Base-by-base conservation (phyloP, 2,329 filamentous ascomycete species). In the Alternaria sp. region DNA sequence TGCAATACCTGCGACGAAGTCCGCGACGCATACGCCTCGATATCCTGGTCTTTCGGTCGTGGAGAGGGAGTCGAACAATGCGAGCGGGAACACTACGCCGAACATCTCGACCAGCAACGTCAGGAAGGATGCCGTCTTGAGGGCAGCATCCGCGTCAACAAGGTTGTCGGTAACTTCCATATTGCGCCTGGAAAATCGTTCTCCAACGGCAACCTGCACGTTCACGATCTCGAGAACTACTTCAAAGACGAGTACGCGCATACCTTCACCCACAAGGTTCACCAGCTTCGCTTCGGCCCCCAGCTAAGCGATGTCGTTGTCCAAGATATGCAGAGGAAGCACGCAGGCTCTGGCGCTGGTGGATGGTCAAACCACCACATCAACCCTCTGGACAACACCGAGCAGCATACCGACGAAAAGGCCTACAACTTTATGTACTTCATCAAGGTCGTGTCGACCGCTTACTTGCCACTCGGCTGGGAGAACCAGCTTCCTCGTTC, bases 351-450 rank as follows among this genome's bases (percentile, higher is more conserved):
- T 50, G 85, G 86, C 59, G 84, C 77, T 82, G 76, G 86, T 84
- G 64, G 77, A 6, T 97, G 93, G 93, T 93, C 92, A 11, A 94
- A 93, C 81, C 92, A 97, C 82, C 94, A 98, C 80, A 82, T 93
- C 71, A 97, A 98, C 81, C 96, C 96, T 5, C 88, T 99, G 5
- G 96, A 99, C 76, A 86, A 87, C 57, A 92, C 91, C 4, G 84
- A 87, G 67, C 94, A 98, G 84, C 82, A 86, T 56, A 96, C 93
- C 3, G 84, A 87, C 37, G 94, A 97, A 75, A 88, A 93, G 71
- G 92, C 92, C 68, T 97, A 87, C 86, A 99, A 97, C 84, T 99
- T 90, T 81, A 97, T 98, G 93, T 99, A 99, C 85, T 99, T 99
- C 81, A 87, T 99, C 82, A 99, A 99, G 86, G 96, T 99, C 61